A percentile compares a stretch with the other conserved stretches of the same genome.
These are phyloP conservation scores for Penicillium desertorum DNA, from an alignment of 495 filamentous ascomycete species.

Conservation along the genomic window DNA sequence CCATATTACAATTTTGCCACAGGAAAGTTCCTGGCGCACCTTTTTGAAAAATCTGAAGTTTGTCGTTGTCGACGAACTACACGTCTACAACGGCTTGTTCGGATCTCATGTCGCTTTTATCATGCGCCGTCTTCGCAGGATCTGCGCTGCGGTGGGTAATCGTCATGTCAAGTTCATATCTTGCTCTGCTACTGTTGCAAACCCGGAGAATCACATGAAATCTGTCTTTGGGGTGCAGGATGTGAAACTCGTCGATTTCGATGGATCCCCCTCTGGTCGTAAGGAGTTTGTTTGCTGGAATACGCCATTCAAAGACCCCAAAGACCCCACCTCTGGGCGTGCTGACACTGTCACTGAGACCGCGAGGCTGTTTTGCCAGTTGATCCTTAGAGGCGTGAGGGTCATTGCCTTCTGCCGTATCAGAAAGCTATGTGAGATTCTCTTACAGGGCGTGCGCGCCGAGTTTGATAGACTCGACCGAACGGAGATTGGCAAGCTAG, in stretches of 20 bases:
- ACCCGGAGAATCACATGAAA: slow-evolving; percentile 88
- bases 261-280: slow-evolving; percentile 87
- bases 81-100: slow-evolving; percentile 95
- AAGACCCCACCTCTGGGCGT: slow-evolving; percentile 81
- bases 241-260: slow-evolving; percentile 79
- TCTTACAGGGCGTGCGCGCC: slow-evolving; percentile 75
- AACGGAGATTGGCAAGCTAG: slow-evolving; percentile 68
- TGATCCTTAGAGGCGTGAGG: slow-evolving; percentile 83
- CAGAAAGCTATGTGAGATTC: slow-evolving; percentile 80
- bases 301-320: slow-evolving; percentile 89
- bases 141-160: slow-evolving; percentile 92
- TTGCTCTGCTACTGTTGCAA: slow-evolving; percentile 95
- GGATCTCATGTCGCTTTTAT: slow-evolving; percentile 93
- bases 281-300: slow-evolving; percentile 99
- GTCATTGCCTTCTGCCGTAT: slow-evolving; percentile 94
- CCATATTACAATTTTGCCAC: slow-evolving; percentile 88
- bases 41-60: slow-evolving; percentile 88
- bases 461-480: slow-evolving; percentile 73
- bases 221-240: slow-evolving; percentile 86
- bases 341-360: slow-evolving; percentile 81
- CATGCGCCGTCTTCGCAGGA: slow-evolving; percentile 84
- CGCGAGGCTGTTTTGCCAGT: slow-evolving; percentile 83
- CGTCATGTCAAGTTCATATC: slow-evolving; percentile 87
- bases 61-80: slow-evolving; percentile 87
- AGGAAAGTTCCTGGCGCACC: slow-evolving; percentile 83